Evolutionary conservation across 2,329 filamentous ascomycete genomes (phyloP).

Genomic region (Ceratocystis papillata): DNA sequence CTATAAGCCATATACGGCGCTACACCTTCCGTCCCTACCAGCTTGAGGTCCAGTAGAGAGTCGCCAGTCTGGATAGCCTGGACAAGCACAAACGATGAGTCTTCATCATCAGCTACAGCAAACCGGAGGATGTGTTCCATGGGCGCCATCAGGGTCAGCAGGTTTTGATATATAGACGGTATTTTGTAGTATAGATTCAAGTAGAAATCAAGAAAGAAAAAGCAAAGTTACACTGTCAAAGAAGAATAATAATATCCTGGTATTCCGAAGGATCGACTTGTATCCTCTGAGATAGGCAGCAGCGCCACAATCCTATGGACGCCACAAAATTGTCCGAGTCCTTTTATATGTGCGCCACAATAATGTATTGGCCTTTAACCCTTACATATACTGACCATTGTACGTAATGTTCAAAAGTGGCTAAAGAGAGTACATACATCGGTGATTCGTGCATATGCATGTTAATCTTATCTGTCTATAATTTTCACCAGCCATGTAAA

Average conservation of each 20-base stretch:
- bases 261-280: constrained; percentile 3
- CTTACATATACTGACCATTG: not conserved
- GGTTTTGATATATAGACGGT: not conserved
- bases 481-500: not conserved
- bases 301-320: constrained; percentile 14
- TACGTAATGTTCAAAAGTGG: not conserved
- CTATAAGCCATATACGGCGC: constrained; percentile 47
- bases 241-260: too few species aligned
- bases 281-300: constrained; percentile 10
- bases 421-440: not conserved
- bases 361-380: not conserved
- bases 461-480: not conserved
- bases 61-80: constrained; percentile 44
- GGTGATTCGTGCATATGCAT: not conserved
- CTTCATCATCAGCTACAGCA: constrained; percentile 43
- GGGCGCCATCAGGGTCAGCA: not conserved
- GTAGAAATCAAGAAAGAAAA: not conserved
- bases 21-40: constrained; percentile 58
- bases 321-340: too few species aligned
- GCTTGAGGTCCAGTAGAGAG: constrained; percentile 51
- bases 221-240: not conserved
- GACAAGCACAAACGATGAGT: constrained; percentile 46
- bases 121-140: constrained; percentile 43
- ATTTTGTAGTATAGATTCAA: too few species aligned
- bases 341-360: not conserved